These are phyloP conservation scores for Paecilomyces sp. DNA, from an alignment of 2,329 filamentous ascomycete species.

Conservation along the genomic window DNA sequence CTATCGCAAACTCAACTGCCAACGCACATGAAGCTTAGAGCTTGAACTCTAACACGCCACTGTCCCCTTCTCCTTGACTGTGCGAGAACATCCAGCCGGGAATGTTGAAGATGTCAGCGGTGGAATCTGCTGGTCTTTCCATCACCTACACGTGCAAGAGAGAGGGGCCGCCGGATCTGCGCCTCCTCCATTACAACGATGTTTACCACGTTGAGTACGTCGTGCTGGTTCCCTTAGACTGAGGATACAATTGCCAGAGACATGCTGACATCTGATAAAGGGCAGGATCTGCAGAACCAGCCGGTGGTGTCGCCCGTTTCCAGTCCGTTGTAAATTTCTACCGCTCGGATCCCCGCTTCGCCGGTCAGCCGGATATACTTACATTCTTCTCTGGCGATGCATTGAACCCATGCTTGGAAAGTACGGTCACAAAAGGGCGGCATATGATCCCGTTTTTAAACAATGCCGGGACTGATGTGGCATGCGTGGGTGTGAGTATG, in stretches of 20 bases:
- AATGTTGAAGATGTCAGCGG: not conserved
- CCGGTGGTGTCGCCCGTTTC: slow-evolving; percentile 75
- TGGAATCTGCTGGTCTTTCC: slow-evolving; percentile 27
- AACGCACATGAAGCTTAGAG: not conserved
- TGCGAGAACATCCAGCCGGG: not conserved
- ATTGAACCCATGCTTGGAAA: slow-evolving; percentile 86
- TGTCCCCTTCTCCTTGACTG: not conserved
- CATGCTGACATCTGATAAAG: slow-evolving; percentile 26
- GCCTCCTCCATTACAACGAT: slow-evolving; percentile 88
- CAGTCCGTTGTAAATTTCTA: slow-evolving; percentile 73
- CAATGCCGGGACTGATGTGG: slow-evolving; percentile 65
- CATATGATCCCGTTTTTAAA: slow-evolving; percentile 90
- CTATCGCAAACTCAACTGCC: not conserved
- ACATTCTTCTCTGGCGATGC: slow-evolving; percentile 88
- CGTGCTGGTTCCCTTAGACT: not conserved
- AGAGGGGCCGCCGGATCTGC: slow-evolving; percentile 57
- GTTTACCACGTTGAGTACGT: slow-evolving; percentile 76
- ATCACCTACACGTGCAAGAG: slow-evolving; percentile 38
- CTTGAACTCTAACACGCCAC: not conserved
- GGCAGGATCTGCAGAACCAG: slow-evolving; percentile 65
- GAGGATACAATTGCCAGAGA: not conserved
- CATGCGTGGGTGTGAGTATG: slow-evolving; percentile 68
- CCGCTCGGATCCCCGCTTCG: slow-evolving; percentile 52
- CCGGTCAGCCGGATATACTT: slow-evolving; percentile 57
- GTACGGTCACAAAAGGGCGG: slow-evolving; percentile 77